Conservation (phyloP, 176 grass and related monocot species). For the Elaeis guineensis region DNA sequence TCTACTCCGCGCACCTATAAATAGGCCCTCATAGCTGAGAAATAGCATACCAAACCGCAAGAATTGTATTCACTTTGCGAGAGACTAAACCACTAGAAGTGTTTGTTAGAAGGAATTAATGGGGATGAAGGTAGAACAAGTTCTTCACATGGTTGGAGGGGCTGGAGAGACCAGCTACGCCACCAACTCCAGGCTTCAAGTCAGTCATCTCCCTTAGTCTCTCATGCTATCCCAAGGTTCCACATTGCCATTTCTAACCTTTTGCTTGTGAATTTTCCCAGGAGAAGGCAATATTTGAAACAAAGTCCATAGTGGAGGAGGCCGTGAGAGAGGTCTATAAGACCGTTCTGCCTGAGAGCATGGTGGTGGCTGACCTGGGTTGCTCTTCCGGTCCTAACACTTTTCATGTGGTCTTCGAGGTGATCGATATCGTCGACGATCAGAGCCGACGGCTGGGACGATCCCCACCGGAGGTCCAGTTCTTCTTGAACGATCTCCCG, state of each 20-base stretch:
- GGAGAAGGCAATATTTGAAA: slow-evolving; percentile 27
- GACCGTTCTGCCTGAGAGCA: slow-evolving; percentile 4
- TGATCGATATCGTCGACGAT: slow-evolving; percentile 1
- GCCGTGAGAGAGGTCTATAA: slow-evolving; percentile 10
- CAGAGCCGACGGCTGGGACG: neutral
- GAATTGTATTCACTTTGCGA: too few relatives aligned
- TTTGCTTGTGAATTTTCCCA: neutral
- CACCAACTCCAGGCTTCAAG: slow-evolving; percentile 41
- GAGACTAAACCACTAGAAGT: too few relatives aligned
- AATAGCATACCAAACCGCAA: too few relatives aligned
- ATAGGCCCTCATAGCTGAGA: too few relatives aligned
- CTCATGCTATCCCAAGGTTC: neutral
- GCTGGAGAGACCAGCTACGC: slow-evolving; percentile 40
- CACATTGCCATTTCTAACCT: too few relatives aligned
- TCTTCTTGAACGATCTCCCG: slow-evolving; percentile 58
- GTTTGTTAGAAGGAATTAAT: neutral
- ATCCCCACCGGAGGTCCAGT: slow-evolving; percentile 28
- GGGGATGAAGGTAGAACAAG: slow-evolving; percentile 19
- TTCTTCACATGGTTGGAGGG: slow-evolving; percentile 34
- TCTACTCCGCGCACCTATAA: too few relatives aligned
- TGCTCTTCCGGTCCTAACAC: slow-evolving; percentile 42
- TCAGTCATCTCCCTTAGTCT: neutral
- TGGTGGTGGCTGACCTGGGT: slow-evolving; percentile 37
- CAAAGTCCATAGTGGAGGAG: slow-evolving; percentile 15
- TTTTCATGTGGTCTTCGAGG: slow-evolving; percentile 19